Evolutionary conservation across 2,329 filamentous ascomycete genomes (phyloP), one percentile per base, ranked within the genome.

Genomic region (Phialemoniopsis sp.): DNA sequence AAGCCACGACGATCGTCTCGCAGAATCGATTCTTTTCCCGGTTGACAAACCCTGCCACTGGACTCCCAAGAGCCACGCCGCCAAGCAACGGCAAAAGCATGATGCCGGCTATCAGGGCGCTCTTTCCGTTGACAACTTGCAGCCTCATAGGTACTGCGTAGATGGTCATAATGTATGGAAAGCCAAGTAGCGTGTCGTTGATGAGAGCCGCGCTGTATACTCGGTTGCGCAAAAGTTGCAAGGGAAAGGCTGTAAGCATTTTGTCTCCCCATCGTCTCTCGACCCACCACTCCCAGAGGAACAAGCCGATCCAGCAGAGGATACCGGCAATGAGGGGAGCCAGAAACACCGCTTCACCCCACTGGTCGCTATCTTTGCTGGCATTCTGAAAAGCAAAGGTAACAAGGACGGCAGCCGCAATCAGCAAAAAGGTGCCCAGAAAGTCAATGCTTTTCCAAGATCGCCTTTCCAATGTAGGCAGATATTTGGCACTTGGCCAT

Each of bases 361-460:
- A 80, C 30, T 57, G 50, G n/a, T 59, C 44, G 1, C 45, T 41
- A 3, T 57, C 45, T 0, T 56, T 52, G 2, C 69, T 68, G 4
- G 66, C 66, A 45, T 70, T 70, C 47, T 82, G 76, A 40, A 82
- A 78, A 2, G 77, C 62, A 46, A 78, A 80, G 0, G 80, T 72
- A 5, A 80, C 62, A 3, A 80, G 63, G 1, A 76, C 68, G 0
- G 76, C 68, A 2, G 73, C 69, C 4, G 69, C 59, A 8, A 81
- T 64, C 12, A 78, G 57, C 16, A 81, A 60, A n/a, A 72, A 45
- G 0, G 73, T 73, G 10, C 77, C 76, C 4, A 73, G 32, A 38
- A 72, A 65, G 46, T 82, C 78, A 30, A 81, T 59, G 33, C 74
- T 63, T 21, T 55, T 66, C 70, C 70, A 76, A 4, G 62, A 54